A percentile compares a stretch with the other conserved stretches of the same genome.
phyloP scores from a whole-genome alignment of 305 asterid species.

The Rubia tinctorum region DNA sequence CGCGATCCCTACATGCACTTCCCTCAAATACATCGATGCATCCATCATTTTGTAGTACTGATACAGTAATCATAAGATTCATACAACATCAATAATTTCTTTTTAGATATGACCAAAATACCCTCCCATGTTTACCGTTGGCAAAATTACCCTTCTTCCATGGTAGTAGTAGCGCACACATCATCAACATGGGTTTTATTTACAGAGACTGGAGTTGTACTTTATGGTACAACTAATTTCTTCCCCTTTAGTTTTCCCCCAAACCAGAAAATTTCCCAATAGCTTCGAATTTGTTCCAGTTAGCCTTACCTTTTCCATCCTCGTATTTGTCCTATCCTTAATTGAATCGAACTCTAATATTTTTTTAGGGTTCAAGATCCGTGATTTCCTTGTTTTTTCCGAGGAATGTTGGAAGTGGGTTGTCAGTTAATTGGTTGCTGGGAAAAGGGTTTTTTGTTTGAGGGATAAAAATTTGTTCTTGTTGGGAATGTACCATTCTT shows the following conservation, averaged over 20 bases:
- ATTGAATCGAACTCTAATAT: background rate
- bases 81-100: background rate
- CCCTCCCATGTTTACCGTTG: background rate
- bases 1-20: too few relatives aligned
- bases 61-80: background rate
- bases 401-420: conserved; percentile 12
- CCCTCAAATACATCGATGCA: too few relatives aligned
- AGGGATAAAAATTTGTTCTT: conserved; percentile 9
- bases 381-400: background rate
- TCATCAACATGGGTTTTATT: conserved; percentile 12
- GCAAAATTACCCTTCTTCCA: background rate
- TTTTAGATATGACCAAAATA: background rate
- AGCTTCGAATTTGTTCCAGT: conserved; percentile 2
- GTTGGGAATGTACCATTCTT: conserved; percentile 34
- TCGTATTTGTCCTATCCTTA: background rate
- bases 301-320: conserved; percentile 1
- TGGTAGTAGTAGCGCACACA: background rate
- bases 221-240: background rate
- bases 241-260: background rate
- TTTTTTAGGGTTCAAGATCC: conserved; percentile 15
- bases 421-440: conserved; percentile 8
- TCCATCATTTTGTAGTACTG: background rate
- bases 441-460: background rate
- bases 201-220: conserved; percentile 6
- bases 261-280: background rate